Conservation (phyloP, 176 grass and related monocot species). For the Stipa capillata region DNA sequence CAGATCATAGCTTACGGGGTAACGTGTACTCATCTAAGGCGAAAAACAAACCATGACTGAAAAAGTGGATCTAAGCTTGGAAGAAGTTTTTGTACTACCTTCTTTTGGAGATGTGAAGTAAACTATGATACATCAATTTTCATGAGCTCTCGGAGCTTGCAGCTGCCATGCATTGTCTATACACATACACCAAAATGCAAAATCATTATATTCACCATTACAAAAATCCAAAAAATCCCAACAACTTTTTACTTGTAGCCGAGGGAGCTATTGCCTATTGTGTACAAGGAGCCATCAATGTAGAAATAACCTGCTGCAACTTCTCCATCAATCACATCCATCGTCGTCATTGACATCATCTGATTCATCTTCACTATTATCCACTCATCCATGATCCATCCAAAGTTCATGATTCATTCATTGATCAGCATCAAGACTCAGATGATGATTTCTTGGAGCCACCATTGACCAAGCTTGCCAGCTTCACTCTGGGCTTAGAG, state of each 20-base stretch:
- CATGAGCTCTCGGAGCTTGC: neutral
- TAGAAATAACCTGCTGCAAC: slow-evolving; percentile 4
- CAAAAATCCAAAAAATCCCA: neutral
- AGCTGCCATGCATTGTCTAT: slow-evolving; percentile 11
- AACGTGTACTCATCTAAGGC: too few relatives aligned
- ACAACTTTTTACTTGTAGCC: neutral
- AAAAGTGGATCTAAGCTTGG: neutral
- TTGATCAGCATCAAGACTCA: slow-evolving; percentile 17
- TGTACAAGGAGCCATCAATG: slow-evolving; percentile 23
- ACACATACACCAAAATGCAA: neutral
- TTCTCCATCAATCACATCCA: neutral
- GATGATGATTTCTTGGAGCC: slow-evolving; percentile 26
- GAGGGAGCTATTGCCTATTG: neutral
- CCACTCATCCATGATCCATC: neutral
- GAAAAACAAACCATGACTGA: too few relatives aligned
- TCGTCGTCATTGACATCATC: neutral
- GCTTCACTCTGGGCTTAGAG: slow-evolving; percentile 45
- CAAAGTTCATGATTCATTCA: neutral
- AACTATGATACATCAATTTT: neutral
- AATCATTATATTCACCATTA: neutral
- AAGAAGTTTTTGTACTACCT: neutral
- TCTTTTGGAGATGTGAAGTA: neutral
- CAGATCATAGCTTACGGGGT: too few relatives aligned
- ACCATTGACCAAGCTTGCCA: slow-evolving; percentile 46
- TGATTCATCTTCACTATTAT: neutral